Evolutionary conservation across 805 yeast species (phyloP).

Genomic region (Teunomyces funiuensis): DNA sequence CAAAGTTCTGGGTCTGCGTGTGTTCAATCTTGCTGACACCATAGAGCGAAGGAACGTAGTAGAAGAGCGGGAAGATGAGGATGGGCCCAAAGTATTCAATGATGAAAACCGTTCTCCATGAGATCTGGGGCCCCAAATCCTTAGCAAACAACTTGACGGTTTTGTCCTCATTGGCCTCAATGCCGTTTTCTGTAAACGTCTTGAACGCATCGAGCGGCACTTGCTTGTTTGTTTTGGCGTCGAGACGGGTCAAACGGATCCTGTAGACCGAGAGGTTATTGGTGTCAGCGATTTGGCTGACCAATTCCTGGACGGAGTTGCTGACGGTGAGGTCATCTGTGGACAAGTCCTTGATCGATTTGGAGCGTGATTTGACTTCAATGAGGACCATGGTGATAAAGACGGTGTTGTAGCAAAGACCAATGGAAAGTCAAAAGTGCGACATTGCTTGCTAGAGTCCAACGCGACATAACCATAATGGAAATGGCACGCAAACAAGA

Average conservation of each 20-base stretch:
- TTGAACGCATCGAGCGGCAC: conserved; percentile 46
- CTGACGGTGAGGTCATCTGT: conserved; percentile 34
- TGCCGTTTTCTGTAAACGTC: conserved; percentile 47
- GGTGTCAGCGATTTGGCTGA: conserved; percentile 46
- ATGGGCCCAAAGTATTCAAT: conserved; percentile 91
- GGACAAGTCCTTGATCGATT: conserved; percentile 49
- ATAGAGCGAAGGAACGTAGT: conserved; percentile 37
- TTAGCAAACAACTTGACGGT: conserved; percentile 59
- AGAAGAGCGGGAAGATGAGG: conserved; percentile 71
- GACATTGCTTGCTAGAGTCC: no score
- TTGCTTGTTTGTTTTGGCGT: conserved; percentile 29
- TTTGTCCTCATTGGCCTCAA: conserved; percentile 26
- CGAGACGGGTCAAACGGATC: conserved; percentile 47
- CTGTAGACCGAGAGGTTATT: conserved; percentile 29
- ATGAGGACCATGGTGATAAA: conserved; percentile 47
- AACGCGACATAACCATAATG: no score
- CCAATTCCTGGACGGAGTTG: conserved; percentile 43
- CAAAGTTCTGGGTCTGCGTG: conserved; percentile 52
- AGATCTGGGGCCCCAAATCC: conserved; percentile 90
- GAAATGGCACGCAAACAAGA: no score
- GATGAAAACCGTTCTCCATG: conserved; percentile 87
- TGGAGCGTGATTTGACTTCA: conserved; percentile 61
- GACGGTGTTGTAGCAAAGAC: no score
- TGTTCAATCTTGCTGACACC: conserved; percentile 41
- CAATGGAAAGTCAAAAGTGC: no score